phyloP scores from a whole-genome alignment of 1,284 basidiomycete genomes.

The Mycocalia duriaeana region DNA sequence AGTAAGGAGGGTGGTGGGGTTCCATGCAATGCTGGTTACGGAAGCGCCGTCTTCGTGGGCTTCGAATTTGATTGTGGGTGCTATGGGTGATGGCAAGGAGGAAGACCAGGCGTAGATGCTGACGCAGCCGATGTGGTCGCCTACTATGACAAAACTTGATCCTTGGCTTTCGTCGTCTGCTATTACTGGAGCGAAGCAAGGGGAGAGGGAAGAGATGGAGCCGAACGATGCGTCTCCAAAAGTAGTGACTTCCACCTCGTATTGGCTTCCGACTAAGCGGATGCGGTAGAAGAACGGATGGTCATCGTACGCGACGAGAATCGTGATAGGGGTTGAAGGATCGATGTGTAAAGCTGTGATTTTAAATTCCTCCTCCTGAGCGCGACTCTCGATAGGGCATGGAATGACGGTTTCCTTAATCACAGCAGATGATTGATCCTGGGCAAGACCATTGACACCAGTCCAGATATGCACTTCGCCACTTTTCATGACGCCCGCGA shows the following conservation, averaged over 20 bases:
- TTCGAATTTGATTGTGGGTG: slow-evolving; percentile 45
- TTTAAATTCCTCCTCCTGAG: not conserved
- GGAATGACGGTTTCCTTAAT: slow-evolving; percentile 18
- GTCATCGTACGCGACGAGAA: slow-evolving; percentile 44
- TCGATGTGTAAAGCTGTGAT: slow-evolving; percentile 22
- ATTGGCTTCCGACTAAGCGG: slow-evolving; percentile 30
- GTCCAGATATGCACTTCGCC: slow-evolving; percentile 56
- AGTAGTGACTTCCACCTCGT: slow-evolving; percentile 29
- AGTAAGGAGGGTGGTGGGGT: slow-evolving; percentile 50
- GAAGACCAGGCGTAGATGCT: slow-evolving; percentile 53
- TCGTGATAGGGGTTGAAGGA: slow-evolving; percentile 11
- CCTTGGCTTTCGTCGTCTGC: slow-evolving; percentile 26
- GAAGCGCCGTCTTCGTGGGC: slow-evolving; percentile 52
- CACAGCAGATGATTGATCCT: slow-evolving; percentile 4
- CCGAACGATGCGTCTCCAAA: slow-evolving; percentile 54
- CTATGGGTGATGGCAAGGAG: slow-evolving; percentile 14
- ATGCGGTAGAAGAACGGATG: slow-evolving; percentile 48
- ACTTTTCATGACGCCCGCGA: slow-evolving; percentile 46
- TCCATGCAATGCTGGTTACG: slow-evolving; percentile 62
- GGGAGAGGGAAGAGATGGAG: slow-evolving; percentile 38
- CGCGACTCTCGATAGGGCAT: slow-evolving; percentile 13
- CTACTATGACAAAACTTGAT: slow-evolving; percentile 48
- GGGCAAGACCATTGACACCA: slow-evolving; percentile 22
- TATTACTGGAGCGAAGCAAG: slow-evolving; percentile 35
- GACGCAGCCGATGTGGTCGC: slow-evolving; percentile 56